Evolutionary conservation across 129 eudicot species (phyloP).

Genomic region (Cynara cardunculus): DNA sequence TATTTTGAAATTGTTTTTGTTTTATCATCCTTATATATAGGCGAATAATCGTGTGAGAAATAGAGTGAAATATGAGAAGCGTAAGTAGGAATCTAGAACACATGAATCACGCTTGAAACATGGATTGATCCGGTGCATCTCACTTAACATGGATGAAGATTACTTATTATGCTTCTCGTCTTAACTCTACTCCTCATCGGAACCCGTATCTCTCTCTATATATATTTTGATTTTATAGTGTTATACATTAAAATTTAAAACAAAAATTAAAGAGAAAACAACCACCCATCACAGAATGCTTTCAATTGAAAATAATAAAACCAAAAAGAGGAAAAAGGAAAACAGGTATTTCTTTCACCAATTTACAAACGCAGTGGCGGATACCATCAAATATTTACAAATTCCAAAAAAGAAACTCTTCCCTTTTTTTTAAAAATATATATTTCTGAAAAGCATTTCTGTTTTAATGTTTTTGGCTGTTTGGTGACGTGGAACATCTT

Average conservation of each 20-base stretch:
- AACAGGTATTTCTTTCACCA: conserved; percentile 17
- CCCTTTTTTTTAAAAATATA: not conserved
- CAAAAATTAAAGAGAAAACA: not conserved
- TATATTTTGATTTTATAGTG: too few relatives aligned
- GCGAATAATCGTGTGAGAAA: too few relatives aligned
- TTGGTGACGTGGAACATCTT: conserved; percentile 17
- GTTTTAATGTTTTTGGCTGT: not conserved
- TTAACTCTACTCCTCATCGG: too few relatives aligned
- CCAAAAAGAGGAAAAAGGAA: not conserved
- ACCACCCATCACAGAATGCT: not conserved
- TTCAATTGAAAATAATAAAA: not conserved
- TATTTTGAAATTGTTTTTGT: too few relatives aligned
- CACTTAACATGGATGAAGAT: too few relatives aligned
- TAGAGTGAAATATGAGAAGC: too few relatives aligned
- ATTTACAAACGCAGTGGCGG: conserved; percentile 14
- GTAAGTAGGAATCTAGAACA: too few relatives aligned
- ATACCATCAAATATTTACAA: conserved; percentile 19
- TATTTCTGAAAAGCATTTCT: not conserved
- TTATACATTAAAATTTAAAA: not conserved
- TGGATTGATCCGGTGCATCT: too few relatives aligned
- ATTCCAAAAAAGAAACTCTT: conserved; percentile 6
- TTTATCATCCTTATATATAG: too few relatives aligned
- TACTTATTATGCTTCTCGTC: too few relatives aligned
- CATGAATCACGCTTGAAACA: too few relatives aligned
- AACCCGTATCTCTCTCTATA: too few relatives aligned